Percentiles rank a stretch among this genome's conserved stretches.
phyloP scores from a whole-genome alignment of 2,329 filamentous ascomycete genomes.

The Sordariomycetes sp. region DNA sequence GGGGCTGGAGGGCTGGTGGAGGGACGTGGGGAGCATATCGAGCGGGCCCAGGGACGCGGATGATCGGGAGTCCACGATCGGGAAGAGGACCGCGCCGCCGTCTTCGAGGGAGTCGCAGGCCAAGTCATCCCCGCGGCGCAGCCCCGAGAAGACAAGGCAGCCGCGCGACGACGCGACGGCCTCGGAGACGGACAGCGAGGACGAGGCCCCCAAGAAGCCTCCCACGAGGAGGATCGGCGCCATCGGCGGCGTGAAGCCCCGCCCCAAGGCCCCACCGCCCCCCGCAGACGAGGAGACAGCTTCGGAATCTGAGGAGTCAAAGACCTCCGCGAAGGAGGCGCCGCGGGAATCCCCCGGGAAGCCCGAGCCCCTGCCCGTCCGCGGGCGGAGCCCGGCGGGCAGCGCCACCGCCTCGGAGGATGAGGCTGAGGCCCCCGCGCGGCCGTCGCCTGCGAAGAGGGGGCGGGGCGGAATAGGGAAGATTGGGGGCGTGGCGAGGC shows the following conservation, averaged over 20 bases:
- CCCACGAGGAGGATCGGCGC: not conserved
- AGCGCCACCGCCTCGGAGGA: not conserved
- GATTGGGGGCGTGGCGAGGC: conserved; percentile 1
- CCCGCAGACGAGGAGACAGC: conserved; percentile 1
- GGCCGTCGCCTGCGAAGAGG: not conserved
- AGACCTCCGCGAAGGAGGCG: not conserved
- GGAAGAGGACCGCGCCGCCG: not conserved
- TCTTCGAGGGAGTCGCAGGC: not conserved
- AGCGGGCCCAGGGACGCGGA: not conserved
- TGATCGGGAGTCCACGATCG: conserved; percentile 2
- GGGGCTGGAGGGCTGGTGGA: conserved; percentile 1
- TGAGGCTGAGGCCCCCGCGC: not conserved
- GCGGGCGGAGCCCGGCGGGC: not conserved
- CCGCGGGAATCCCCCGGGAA: not conserved
- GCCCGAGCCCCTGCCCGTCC: not conserved
- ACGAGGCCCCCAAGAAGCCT: not conserved
- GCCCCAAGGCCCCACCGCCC: not conserved
- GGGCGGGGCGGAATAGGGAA: not conserved
- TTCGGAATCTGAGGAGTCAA: not conserved
- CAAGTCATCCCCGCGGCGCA: not conserved
- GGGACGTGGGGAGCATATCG: not conserved
- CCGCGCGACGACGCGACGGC: not conserved
- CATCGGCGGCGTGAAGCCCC: conserved; percentile 1
- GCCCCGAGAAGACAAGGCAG: not conserved
- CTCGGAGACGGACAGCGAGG: conserved; percentile 2